Conservation (phyloP, 306 rosid genomes). For the Spatholobus suberectus region DNA sequence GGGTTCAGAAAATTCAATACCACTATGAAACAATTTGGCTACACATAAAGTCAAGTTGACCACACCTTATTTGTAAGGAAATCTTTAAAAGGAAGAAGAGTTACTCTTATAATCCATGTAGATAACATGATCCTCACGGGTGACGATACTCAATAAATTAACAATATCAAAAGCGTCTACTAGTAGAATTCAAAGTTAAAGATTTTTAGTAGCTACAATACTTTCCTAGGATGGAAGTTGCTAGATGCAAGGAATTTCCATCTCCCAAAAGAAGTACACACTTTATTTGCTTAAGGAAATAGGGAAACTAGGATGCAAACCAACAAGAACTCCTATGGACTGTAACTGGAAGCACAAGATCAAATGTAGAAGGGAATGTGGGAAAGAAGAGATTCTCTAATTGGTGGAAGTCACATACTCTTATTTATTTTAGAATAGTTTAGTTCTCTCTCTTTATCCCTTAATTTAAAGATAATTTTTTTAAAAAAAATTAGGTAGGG, state of each 20-base stretch:
- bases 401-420: not conserved
- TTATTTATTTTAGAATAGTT: no score
- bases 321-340: not conserved
- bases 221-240: not conserved
- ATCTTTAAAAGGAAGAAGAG: not conserved
- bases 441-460: no score
- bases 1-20: not conserved
- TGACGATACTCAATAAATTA: not conserved
- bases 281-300: not conserved
- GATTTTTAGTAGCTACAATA: not conserved
- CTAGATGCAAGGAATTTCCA: not conserved
- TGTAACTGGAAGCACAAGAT: no score
- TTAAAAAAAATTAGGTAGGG: no score
- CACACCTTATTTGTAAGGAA: not conserved
- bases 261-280: no score
- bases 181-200: not conserved
- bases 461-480: no score
- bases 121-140: not conserved
- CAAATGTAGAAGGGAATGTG: not conserved
- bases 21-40: not conserved
- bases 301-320: not conserved
- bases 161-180: not conserved
- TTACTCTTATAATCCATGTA: not conserved
- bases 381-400: not conserved
- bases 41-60: not conserved